A percentile compares a stretch with the other conserved stretches of the same genome.
phyloP scores from a whole-genome alignment of 169 alveolate species.

The Eimeria necatrix region DNA sequence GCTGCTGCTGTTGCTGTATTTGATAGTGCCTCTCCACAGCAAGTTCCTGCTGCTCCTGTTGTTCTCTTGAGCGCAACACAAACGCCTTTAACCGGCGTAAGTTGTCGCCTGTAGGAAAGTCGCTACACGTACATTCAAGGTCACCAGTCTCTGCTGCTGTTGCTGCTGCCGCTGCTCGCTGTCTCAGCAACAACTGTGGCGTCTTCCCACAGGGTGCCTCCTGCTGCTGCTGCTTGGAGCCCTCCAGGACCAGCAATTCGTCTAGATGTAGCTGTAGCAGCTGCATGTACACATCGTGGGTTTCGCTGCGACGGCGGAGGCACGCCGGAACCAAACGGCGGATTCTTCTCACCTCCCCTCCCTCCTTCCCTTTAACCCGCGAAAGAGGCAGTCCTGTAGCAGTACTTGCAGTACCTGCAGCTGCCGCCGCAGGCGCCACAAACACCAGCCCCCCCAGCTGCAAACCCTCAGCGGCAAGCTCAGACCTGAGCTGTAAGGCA shows the following conservation, averaged over 20 bases:
- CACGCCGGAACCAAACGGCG: conserved; percentile 25
- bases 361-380: neutral
- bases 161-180: conserved; percentile 76
- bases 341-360: neutral
- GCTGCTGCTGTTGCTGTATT: conserved; percentile 24
- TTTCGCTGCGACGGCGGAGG: conserved; percentile 55
- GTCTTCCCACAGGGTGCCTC: conserved; percentile 7
- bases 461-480: conserved; percentile 62
- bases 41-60: conserved; percentile 56
- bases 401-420: neutral
- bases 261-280: conserved; percentile 56
- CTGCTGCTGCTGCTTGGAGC: neutral
- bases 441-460: conserved; percentile 69
- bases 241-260: conserved; percentile 57
- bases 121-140: conserved; percentile 29
- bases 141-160: conserved; percentile 16
- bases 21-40: conserved; percentile 55
- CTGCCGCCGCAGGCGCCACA: conserved; percentile 52
- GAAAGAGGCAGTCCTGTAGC: conserved; percentile 1
- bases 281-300: conserved; percentile 60
- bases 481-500: conserved; percentile 33
- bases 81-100: conserved; percentile 52
- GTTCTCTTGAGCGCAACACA: conserved; percentile 47
- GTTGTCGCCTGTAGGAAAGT: conserved; percentile 24
- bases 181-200: conserved; percentile 57